These are phyloP conservation scores for Vicia villosa DNA, from an alignment of 306 rosid genomes.

Conservation along the genomic window DNA sequence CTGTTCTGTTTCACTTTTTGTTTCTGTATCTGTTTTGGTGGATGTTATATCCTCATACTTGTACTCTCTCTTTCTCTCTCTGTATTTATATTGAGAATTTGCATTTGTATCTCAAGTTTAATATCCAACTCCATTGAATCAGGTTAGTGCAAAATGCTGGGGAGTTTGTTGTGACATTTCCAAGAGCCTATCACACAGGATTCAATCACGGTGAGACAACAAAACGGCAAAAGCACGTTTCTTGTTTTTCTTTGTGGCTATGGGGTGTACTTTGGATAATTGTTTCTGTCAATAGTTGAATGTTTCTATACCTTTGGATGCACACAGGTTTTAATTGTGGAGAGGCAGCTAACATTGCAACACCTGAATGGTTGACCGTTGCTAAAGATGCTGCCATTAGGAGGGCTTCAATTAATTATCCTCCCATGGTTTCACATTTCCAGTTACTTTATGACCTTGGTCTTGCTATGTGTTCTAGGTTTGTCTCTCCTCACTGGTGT, in stretches of 20 bases:
- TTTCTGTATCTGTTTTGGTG: slow-evolving; percentile 1
- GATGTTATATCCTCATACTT: slow-evolving; percentile 3
- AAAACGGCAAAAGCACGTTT: background rate
- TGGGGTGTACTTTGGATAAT: background rate
- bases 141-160: slow-evolving; percentile 99
- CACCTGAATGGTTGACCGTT: slow-evolving; percentile 97
- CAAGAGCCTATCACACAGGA: slow-evolving; percentile 98
- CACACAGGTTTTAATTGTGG: slow-evolving; percentile 89
- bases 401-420: slow-evolving; percentile 94
- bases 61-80: background rate
- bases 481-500: slow-evolving; percentile 37
- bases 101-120: slow-evolving; percentile 40
- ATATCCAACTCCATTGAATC: slow-evolving; percentile 41
- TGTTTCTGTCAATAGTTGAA: slow-evolving; percentile 28
- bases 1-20: slow-evolving; percentile 11
- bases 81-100: background rate
- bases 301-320: slow-evolving; percentile 40
- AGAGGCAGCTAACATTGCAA: slow-evolving; percentile 99
- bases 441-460: slow-evolving; percentile 99
- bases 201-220: slow-evolving; percentile 89
- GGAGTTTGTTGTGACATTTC: slow-evolving; percentile 99
- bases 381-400: slow-evolving; percentile 98
- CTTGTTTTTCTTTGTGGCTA: background rate
- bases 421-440: slow-evolving; percentile 99
- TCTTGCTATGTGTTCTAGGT: slow-evolving; percentile 88